Conservation (phyloP, 441 rosid genomes). For the Codiaeum variegatum region DNA sequence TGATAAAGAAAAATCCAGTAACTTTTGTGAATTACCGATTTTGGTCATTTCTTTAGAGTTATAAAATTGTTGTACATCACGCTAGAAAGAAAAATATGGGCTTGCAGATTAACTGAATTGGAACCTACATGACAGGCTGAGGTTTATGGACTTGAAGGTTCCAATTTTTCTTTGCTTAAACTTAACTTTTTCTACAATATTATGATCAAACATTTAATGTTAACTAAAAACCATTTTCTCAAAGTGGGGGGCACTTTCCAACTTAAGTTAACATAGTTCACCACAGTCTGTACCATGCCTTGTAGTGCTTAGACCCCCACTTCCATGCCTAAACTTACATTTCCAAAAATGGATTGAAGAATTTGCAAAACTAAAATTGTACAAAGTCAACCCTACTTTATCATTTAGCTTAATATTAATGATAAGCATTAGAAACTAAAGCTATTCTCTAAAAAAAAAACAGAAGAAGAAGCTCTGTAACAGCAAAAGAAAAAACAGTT, state of each 20-base stretch:
- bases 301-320: neutral
- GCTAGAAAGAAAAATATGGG: too few species aligned
- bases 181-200: neutral
- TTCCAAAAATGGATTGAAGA: neutral
- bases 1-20: neutral
- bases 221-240: neutral
- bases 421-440: conserved; percentile 6
- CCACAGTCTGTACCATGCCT: neutral
- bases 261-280: neutral
- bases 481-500: neutral
- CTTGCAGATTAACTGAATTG: too few species aligned
- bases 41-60: neutral
- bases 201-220: neutral
- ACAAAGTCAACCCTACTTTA: neutral
- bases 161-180: neutral
- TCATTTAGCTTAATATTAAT: neutral
- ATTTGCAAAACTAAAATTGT: neutral
- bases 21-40: neutral
- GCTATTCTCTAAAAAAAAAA: neutral
- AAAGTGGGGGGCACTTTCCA: neutral
- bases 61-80: neutral
- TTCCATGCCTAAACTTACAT: neutral
- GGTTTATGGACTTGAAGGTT: too few species aligned
- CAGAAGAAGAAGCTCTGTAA: neutral
- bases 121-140: too few species aligned